phyloP scores from a whole-genome alignment of 2,329 filamentous ascomycete species.

The Ambrosiella beaveri region DNA sequence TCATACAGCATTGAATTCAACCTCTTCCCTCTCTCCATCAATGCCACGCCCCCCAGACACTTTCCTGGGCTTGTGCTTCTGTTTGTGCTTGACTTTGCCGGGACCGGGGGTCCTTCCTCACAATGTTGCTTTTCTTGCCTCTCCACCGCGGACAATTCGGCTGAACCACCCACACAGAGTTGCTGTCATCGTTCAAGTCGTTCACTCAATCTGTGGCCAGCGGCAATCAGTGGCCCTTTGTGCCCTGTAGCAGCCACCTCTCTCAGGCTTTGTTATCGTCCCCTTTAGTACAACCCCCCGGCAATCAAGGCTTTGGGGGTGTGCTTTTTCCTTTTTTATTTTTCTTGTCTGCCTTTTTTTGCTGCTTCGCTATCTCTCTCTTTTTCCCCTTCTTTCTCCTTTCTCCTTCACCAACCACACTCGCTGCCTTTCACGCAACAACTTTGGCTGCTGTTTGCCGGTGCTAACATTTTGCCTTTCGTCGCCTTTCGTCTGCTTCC shows the following conservation, averaged over 20 bases:
- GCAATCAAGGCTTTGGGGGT: not conserved
- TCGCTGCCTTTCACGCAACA: not conserved
- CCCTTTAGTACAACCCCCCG: no score
- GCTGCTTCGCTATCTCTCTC: constrained; percentile 10
- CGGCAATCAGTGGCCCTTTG: no score
- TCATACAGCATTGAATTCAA: not conserved
- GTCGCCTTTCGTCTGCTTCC: constrained; percentile 31
- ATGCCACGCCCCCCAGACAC: not conserved
- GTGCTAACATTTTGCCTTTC: constrained; percentile 14
- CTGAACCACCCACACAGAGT: not conserved
- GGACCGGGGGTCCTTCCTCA: not conserved
- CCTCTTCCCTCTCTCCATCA: not conserved
- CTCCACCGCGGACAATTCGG: not conserved
- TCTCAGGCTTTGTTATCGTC: no score
- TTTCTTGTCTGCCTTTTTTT: constrained; percentile 17
- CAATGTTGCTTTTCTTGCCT: not conserved
- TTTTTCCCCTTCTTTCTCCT: constrained; percentile 11
- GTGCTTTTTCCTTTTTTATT: constrained; percentile 11
- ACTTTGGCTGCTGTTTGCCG: not conserved
- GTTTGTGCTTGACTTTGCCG: not conserved
- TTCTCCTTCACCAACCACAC: not conserved
- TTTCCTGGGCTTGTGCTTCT: not conserved
- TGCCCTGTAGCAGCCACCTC: no score
- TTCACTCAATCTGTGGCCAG: no score
- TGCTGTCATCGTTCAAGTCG: not conserved